Base-by-base conservation (phyloP, 2,329 filamentous ascomycete species). In the Diplodia corticola region DNA sequence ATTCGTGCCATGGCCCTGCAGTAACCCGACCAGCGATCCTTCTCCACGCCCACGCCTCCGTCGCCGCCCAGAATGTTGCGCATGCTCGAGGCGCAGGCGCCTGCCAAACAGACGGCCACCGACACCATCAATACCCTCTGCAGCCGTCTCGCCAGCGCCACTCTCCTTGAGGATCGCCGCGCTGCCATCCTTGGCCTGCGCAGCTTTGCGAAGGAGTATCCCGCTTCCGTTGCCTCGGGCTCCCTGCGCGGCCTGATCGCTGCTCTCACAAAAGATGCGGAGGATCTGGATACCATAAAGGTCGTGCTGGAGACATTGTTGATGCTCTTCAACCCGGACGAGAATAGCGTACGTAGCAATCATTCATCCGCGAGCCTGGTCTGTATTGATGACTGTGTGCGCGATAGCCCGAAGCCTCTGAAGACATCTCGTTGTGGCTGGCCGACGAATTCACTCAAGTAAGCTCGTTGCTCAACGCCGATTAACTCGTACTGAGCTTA, bases 381-480 rank as follows among this genome's bases (percentile, higher is more conserved):
- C 57, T 17, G 3, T 13, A 22, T 50, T 49, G 22, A 59, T 51
- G 54, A 65, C 69, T 54, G 64, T 61, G 60, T n/a, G 15, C 50
- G 64, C 24, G 69, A 83, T 75, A 96, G 92, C 83, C 92, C 35
- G 94, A 98, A 84, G 92, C 94, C 64, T 97, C 94, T 15, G 94
- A 98, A 70, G 95, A 99, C 79, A 96, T 99, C 72, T 91, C 91
- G 20, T 83, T 98, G 30, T 99, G 95, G 93, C 84, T 99, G 67
- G 95, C 95, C 64, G 95, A 99, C 79, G 94, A 98, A 78, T 99
- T 99, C 77, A 97, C 95, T 37, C 93, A 97, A 83, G 87, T 89
- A 82, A 70, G 80, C 74, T 49, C 66, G 17, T 53, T 60, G n/a
- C 63, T 6, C 66, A 59, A 44, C 66, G 53, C 69, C 69, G 69